Evolutionary conservation across 2,329 filamentous ascomycete species (phyloP), one percentile per base, ranked within the genome.

Genomic region (Aspergillus sp.): DNA sequence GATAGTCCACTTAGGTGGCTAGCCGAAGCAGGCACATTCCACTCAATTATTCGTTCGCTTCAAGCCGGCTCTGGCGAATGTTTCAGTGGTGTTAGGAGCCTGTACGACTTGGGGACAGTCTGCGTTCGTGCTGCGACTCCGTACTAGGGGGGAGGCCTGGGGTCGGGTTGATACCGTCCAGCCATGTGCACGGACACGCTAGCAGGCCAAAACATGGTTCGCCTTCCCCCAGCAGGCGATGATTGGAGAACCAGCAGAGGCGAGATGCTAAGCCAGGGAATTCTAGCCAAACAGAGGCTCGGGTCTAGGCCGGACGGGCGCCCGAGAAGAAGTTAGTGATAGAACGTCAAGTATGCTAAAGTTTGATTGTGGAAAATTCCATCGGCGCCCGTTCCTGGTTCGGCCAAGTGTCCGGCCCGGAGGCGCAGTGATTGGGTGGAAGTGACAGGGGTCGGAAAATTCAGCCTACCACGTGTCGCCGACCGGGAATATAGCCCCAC

Each of bases 211-310:
- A 22, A 19, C 40, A 17, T 22, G 40, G 40, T 19, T 42, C 40
- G 14, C 35, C 35, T 38, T 38, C 35, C 26, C 3, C 10, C 26
- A 9, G 26, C 14, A 13, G 3, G 22, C 16, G 35, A 7, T 35
- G 9, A 51, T 54, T 53, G 36, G 48, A 45, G 4, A 41, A 32
- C 14, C 17, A 35, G 49, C 38, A 24, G 42, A 45, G 49, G 47
- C 47, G 33, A 45, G 45, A 43, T 13, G 16, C 26, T n/a, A 22
- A 41, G 36, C 14, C 44, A 45, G 33, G 33, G 32, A 38, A 38
- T 38, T 48, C 50, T 46, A 43, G 48, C 64, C 64, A 66, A 53
- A 59, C 56, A 65, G 53, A 61, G 13, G 38, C 57, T 65, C 64
- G 64, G 63, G 36, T 62, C 56, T 38, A 35, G 32, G 30, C 58